Evolutionary conservation across 1,284 basidiomycete genomes (phyloP).

Genomic region (Neolentinus lepideus): DNA sequence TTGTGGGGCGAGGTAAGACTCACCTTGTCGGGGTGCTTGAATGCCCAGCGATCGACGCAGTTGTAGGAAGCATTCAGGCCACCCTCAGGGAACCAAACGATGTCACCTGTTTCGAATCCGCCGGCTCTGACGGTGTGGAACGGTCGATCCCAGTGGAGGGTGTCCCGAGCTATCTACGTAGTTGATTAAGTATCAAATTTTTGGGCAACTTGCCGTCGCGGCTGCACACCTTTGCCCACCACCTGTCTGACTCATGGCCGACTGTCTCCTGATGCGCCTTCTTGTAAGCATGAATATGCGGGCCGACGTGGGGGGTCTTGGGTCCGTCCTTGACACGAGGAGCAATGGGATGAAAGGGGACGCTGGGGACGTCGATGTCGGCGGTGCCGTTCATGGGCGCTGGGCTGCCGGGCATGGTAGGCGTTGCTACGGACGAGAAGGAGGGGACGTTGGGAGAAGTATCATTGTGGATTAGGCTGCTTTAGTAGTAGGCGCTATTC

Average conservation of each 20-base stretch:
- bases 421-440: not conserved
- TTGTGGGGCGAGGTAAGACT: constrained; percentile 12
- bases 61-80: constrained; percentile 92
- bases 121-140: constrained; percentile 89
- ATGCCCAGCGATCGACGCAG: constrained; percentile 95
- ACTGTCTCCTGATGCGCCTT: constrained; percentile 63
- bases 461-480: not conserved
- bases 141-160: constrained; percentile 85
- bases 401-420: not conserved
- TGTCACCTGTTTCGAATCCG: constrained; percentile 81
- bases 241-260: constrained; percentile 70
- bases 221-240: constrained; percentile 78
- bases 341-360: constrained; percentile 55
- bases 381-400: constrained; percentile 13
- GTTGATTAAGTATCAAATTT: constrained; percentile 5
- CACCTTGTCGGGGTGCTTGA: constrained; percentile 86
- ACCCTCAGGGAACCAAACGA: constrained; percentile 94
- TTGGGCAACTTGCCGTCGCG: not conserved
- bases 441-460: not conserved
- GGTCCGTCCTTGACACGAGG: constrained; percentile 53
- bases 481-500: constrained; percentile 14
- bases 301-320: constrained; percentile 71
- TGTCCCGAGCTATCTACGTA: constrained; percentile 68
- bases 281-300: constrained; percentile 66
- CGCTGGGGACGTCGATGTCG: constrained; percentile 13